phyloP scores from a whole-genome alignment of 306 rosid genomes.

The Malus orientalis region DNA sequence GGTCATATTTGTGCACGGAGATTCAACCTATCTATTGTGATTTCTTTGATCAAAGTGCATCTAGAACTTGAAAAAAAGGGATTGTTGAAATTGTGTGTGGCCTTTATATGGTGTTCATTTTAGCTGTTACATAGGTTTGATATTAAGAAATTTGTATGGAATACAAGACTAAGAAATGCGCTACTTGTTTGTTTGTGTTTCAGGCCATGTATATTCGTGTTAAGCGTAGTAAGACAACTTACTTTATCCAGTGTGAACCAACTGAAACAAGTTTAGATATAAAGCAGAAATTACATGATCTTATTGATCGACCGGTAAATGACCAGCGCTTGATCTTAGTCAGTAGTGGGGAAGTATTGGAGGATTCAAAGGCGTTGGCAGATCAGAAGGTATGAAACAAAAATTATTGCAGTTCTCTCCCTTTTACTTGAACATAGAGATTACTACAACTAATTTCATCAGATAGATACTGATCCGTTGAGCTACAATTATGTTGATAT shows the following conservation, averaged over 20 bases:
- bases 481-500: conserved; percentile 1
- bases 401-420: neutral
- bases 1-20: neutral
- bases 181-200: neutral
- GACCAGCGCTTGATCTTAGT: conserved; percentile 63
- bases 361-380: conserved; percentile 74
- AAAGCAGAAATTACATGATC: conserved; percentile 70
- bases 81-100: neutral
- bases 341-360: conserved; percentile 61
- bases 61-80: neutral
- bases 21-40: neutral
- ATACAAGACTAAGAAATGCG: neutral
- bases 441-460: neutral
- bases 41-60: neutral
- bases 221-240: conserved; percentile 73
- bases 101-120: neutral
- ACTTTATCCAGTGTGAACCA: conserved; percentile 90
- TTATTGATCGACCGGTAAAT: conserved; percentile 50
- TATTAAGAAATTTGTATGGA: neutral
- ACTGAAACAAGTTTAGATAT: conserved; percentile 66
- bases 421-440: neutral
- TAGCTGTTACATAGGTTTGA: neutral
- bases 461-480: neutral
- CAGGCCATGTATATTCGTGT: conserved; percentile 87
- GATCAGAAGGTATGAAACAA: conserved; percentile 64